Evolutionary conservation across 1,284 basidiomycete genomes (phyloP).

Genomic region (Ceratobasidium sp.): DNA sequence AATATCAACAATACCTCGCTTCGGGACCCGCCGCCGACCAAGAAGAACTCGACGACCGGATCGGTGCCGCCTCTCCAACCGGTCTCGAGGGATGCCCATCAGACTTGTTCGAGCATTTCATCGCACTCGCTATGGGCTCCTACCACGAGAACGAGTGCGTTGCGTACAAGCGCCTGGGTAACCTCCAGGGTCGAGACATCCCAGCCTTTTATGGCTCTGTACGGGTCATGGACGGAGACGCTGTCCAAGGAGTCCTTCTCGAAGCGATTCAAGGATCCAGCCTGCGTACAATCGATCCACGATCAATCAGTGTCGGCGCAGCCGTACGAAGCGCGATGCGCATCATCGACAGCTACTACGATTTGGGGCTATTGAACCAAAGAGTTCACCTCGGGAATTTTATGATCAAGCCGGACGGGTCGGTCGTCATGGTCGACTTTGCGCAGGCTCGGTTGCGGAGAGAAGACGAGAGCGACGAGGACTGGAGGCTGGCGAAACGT

Average conservation of each 20-base stretch:
- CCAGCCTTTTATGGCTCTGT: neutral
- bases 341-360: neutral
- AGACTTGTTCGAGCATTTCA: neutral
- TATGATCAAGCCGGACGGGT: neutral
- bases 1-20: neutral
- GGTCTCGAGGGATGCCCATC: neutral
- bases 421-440: slow-evolving; percentile 7
- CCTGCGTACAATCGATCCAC: neutral
- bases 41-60: neutral
- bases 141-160: slow-evolving; percentile 3
- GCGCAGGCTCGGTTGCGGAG: neutral
- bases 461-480: neutral
- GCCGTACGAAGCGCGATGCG: neutral
- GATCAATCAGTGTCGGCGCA: neutral
- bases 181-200: neutral
- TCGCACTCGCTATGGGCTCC: neutral
- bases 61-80: neutral
- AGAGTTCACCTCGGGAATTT: neutral
- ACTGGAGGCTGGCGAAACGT: neutral
- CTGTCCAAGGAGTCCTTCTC: neutral
- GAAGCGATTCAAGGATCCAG: slow-evolving; percentile 1
- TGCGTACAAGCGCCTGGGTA: neutral
- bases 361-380: neutral
- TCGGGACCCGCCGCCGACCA: neutral
- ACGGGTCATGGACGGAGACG: neutral